A percentile compares a stretch with the other conserved stretches of the same genome.
Evolutionary conservation across 23 red algal genomes (phyloP).

Genomic region (Gracilaria domingensis): DNA sequence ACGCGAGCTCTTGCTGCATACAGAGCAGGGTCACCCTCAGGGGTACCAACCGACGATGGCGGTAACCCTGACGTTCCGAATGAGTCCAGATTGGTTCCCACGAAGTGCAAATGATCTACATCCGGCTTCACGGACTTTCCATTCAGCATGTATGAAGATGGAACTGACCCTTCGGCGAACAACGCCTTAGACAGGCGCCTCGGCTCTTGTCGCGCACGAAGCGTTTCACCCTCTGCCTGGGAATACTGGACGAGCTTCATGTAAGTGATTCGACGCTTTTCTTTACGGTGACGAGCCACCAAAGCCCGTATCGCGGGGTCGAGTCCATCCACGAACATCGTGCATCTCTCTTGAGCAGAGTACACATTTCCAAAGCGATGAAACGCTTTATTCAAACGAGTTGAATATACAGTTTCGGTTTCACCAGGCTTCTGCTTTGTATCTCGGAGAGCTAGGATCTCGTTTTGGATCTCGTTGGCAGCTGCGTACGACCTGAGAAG

Average conservation of each 20-base stretch:
- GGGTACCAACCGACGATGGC: background rate
- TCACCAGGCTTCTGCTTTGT: constrained; percentile 7
- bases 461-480: background rate
- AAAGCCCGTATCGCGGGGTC: background rate
- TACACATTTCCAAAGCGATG: constrained; percentile 47
- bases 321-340: constrained; percentile 45
- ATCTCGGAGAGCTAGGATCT: background rate
- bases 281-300: constrained; percentile 5
- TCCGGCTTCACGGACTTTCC: background rate
- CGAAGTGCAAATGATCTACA: background rate
- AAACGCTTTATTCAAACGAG: constrained; percentile 25
- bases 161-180: background rate
- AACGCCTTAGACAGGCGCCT: background rate
- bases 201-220: background rate
- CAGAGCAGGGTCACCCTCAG: background rate
- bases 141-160: background rate
- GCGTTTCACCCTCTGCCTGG: constrained; percentile 23
- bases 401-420: constrained; percentile 41
- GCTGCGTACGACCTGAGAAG: constrained; percentile 41
- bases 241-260: constrained; percentile 16
- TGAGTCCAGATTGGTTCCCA: background rate
- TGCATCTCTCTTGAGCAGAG: background rate
- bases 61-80: background rate
- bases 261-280: background rate
- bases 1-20: background rate